Evolutionary conservation across 2,329 filamentous ascomycete genomes (phyloP).

Genomic region (Aspergillus texensis): DNA sequence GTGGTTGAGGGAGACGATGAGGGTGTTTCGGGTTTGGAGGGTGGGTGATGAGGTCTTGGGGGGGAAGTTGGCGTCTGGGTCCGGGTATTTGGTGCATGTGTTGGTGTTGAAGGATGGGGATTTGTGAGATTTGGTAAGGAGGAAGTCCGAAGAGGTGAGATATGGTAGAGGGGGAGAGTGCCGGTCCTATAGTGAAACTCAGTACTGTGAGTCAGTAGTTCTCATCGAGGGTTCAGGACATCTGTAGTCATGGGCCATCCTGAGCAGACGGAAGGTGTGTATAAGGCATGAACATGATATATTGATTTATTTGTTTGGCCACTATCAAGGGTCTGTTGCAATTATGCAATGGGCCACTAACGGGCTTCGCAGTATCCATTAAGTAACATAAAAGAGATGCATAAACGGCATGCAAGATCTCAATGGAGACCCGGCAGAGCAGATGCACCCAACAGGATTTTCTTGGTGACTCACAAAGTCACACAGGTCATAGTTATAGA

Average conservation of each 20-base stretch:
- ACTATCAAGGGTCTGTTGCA: not conserved
- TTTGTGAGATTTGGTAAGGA: not conserved
- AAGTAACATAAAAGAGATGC: slow-evolving; percentile 4
- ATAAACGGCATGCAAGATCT: not conserved
- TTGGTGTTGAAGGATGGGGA: slow-evolving; percentile 59
- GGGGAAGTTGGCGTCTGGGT: slow-evolving; percentile 60
- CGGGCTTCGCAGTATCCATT: not conserved
- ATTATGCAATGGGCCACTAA: not conserved
- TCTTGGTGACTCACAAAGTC: not conserved
- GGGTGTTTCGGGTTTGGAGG: slow-evolving; percentile 73
- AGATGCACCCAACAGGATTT: not conserved
- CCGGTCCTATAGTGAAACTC: not conserved
- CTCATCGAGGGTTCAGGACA: too few relatives aligned
- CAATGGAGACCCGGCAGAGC: not conserved
- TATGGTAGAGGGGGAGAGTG: not conserved
- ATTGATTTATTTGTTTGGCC: not conserved
- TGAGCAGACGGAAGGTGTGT: not conserved
- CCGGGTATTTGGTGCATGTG: slow-evolving; percentile 82
- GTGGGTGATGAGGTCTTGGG: slow-evolving; percentile 67
- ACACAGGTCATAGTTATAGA: not conserved
- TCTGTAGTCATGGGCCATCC: not conserved
- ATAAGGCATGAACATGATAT: slow-evolving; percentile 1
- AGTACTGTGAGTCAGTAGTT: not conserved
- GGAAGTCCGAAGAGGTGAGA: not conserved
- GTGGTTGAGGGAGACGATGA: slow-evolving; percentile 73